These are phyloP conservation scores for Syzygium malaccense DNA, from an alignment of 441 rosid genomes.

Conservation along the genomic window DNA sequence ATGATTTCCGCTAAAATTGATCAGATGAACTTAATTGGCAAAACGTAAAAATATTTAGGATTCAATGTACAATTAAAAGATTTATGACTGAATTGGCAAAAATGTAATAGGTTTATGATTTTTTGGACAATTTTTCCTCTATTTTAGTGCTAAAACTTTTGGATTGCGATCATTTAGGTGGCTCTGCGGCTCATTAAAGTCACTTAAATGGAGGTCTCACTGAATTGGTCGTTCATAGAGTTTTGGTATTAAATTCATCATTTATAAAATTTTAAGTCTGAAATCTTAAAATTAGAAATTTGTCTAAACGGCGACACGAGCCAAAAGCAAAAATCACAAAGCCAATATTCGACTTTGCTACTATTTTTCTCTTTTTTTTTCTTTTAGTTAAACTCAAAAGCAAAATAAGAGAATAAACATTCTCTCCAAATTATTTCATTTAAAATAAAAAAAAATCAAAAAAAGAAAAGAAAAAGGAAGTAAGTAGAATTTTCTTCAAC, in stretches of 20 bases:
- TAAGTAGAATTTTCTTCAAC: not conserved
- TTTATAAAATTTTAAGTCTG: not conserved
- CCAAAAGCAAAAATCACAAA: not conserved
- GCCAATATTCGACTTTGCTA: not conserved
- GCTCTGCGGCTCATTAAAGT: not conserved
- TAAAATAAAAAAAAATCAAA: not conserved
- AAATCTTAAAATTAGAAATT: not conserved
- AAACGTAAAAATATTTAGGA: no score
- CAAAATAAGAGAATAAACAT: not conserved
- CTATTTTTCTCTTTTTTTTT: not conserved
- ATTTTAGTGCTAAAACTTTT: not conserved
- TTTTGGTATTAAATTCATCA: not conserved
- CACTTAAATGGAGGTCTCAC: accelerated
- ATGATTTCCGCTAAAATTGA: no score
- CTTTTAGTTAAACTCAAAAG: not conserved
- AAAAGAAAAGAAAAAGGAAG: not conserved
- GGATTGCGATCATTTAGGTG: not conserved
- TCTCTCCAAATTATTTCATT: not conserved
- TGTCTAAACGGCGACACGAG: not conserved
- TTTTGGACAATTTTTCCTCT: no score
- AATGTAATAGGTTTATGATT: accelerated
- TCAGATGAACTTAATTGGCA: no score
- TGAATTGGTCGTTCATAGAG: not conserved
- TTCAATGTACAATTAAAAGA: accelerated
- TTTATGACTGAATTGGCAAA: no score